Conservation (phyloP, 2,329 filamentous ascomycete genomes). For the Ploettnerulaceae sp. region DNA sequence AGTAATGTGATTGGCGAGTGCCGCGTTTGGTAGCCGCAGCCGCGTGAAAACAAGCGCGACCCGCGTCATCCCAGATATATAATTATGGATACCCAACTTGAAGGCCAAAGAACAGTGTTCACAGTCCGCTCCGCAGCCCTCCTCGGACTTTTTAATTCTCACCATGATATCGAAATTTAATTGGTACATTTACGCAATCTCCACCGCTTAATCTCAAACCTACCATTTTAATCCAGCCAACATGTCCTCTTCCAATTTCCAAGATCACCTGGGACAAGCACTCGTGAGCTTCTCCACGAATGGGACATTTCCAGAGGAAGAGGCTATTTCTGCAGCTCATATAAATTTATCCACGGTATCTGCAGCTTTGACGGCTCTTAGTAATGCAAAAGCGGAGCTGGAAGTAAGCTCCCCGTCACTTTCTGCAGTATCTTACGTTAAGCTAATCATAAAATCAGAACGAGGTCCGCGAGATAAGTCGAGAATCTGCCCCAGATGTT, state of each 20-base stretch:
- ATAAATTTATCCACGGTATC: slow-evolving; percentile 35
- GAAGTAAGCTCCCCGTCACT: slow-evolving; percentile 36
- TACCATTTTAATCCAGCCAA: slow-evolving; percentile 6
- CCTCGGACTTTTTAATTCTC: not conserved
- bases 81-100: too few species aligned
- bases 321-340: slow-evolving; percentile 34
- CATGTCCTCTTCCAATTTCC: slow-evolving; percentile 23
- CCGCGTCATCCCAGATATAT: slow-evolving; percentile 7
- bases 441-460: slow-evolving; percentile 20
- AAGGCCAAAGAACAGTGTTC: not conserved
- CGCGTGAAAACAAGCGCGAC: not conserved
- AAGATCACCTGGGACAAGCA: slow-evolving; percentile 46
- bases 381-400: slow-evolving; percentile 40
- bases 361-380: slow-evolving; percentile 39
- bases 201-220: not conserved
- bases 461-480: slow-evolving; percentile 72
- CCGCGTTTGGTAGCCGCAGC: not conserved
- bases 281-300: slow-evolving; percentile 57
- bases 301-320: slow-evolving; percentile 45
- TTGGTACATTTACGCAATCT: too few species aligned
- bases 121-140: not conserved
- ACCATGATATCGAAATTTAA: not conserved
- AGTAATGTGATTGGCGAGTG: slow-evolving; percentile 8
- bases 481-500: slow-evolving; percentile 71
- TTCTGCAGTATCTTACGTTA: not conserved